Evolutionary conservation across 2,329 filamentous ascomycete genomes (phyloP), one percentile per base, ranked within the genome.

Genomic region (Fusarium caatingaense): DNA sequence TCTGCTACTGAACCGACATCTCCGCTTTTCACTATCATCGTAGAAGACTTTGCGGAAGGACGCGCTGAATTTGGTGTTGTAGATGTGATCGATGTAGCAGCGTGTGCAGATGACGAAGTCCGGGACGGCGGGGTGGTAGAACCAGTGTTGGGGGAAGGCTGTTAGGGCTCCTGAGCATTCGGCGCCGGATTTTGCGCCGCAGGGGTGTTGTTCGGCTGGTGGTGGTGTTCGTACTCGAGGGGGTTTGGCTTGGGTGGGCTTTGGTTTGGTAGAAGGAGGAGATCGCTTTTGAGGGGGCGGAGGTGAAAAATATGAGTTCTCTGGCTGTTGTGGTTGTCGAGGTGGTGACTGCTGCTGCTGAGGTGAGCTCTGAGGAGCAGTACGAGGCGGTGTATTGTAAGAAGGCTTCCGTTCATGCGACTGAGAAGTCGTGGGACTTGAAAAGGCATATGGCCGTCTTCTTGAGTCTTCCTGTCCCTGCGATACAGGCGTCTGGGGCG

Each of bases 41-140:
- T 64, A 64, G 0, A 65, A 56, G 4, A 63, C 57, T 10, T 57
- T 66, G 1, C 42, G 48, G 51, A 83, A 83, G 0, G 68, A 59
- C 34, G 67, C 40, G 8, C 72, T 46, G 57, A 80, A 78, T 2
- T 30, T 57, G 0, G 78, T 78, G 7, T 73, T 54, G 60, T 74
- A 75, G n/a, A 83, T 78, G 28, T 79, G 57, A 54, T 81, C 76
- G 9, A 78, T 74, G 55, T 81, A 82, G 68, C 82, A 83, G 5
- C 76, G 67, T 4, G 79, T 77, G 62, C 81, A 83, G 50, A 83
- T 73, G 4, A 71, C 46, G 21, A 77, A 80, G 2, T 75, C 68
- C 0, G 80, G 78, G 1, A 76, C 77, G 2, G 66, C 57, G 1
- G 76, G 61, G 41, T 83, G 79, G 5, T 70, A 72, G 66, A 82